These are phyloP conservation scores for Chalara sp. DNA, from an alignment of 2,329 filamentous ascomycete species.

Conservation along the genomic window DNA sequence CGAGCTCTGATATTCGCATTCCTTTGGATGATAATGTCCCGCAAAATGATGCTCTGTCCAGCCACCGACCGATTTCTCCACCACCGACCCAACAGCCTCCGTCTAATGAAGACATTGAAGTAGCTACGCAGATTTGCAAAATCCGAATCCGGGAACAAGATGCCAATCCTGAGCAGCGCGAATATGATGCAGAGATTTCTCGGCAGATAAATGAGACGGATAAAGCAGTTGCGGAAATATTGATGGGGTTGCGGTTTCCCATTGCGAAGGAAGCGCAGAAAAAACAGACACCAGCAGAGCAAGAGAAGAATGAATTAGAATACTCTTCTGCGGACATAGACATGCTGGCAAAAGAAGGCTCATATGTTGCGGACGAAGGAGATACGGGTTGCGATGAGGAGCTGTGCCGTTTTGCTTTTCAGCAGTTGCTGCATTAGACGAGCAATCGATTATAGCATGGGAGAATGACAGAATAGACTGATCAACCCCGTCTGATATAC, in stretches of 20 bases:
- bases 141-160: background rate
- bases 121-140: background rate
- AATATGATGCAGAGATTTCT: background rate
- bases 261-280: background rate
- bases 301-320: background rate
- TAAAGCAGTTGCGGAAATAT: background rate
- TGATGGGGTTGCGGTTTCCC: background rate
- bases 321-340: background rate
- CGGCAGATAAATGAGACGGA: background rate
- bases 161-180: background rate
- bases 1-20: background rate
- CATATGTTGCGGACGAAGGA: too few relatives aligned
- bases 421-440: background rate
- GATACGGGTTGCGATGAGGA: background rate
- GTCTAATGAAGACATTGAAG: background rate
- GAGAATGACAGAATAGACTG: background rate
- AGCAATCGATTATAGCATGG: background rate
- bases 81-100: background rate
- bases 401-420: background rate
- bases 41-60: background rate
- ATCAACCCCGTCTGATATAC: background rate
- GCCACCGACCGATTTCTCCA: background rate
- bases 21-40: background rate
- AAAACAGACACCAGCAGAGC: background rate
- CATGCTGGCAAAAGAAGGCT: background rate